Evolutionary conservation across 2,329 filamentous ascomycete genomes (phyloP).

Genomic region (Arthrobotrys musiformis): DNA sequence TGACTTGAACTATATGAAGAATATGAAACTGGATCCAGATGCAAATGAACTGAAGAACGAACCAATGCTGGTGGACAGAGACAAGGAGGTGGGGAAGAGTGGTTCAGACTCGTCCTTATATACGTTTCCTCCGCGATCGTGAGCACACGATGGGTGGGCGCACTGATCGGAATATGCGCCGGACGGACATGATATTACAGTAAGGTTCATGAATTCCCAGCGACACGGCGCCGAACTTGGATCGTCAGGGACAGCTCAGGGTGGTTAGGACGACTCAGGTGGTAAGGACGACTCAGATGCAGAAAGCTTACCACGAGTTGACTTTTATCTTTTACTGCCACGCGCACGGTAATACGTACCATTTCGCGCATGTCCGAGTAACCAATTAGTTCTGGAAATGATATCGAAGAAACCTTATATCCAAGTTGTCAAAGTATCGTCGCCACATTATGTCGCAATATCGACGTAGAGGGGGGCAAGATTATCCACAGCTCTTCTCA

Average conservation of each 20-base stretch:
- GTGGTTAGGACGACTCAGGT: neutral
- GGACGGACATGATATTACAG: neutral
- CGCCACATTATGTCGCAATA: neutral
- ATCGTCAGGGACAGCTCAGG: neutral
- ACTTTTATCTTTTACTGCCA: neutral
- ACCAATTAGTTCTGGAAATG: neutral
- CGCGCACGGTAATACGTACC: neutral
- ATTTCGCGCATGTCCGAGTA: neutral
- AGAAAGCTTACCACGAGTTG: neutral
- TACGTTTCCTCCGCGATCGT: conserved; percentile 16
- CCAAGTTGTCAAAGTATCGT: neutral
- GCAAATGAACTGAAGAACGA: conserved; percentile 3
- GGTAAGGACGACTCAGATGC: neutral
- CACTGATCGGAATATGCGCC: conserved; percentile 11
- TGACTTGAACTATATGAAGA: conserved; percentile 18
- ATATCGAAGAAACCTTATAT: neutral
- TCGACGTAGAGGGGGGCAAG: neutral
- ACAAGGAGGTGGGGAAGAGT: neutral
- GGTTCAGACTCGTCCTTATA: conserved; percentile 25
- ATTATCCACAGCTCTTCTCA: neutral
- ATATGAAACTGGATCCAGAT: conserved; percentile 9
- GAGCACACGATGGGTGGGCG: neutral
- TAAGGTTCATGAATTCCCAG: neutral
- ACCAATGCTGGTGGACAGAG: conserved; percentile 16
- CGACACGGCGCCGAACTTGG: neutral